Conservation (phyloP, 2,329 filamentous ascomycete genomes). For the Cytospora paraplurivora region DNA sequence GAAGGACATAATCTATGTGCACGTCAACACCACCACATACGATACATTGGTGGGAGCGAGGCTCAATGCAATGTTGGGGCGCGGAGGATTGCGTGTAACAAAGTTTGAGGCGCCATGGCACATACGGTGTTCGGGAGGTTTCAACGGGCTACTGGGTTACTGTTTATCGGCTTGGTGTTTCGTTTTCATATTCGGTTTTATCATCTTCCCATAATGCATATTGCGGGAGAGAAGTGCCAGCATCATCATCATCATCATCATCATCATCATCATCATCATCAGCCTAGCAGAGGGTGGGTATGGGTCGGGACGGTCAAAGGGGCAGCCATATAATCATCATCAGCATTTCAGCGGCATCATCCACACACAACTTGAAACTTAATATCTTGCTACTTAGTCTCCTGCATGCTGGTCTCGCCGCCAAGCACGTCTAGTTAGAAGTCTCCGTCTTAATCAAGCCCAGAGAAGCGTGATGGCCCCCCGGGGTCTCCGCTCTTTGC, state of each 20-base stretch:
- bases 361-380: conserved; percentile 2
- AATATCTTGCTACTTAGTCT: not conserved
- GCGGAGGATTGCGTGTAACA: not conserved
- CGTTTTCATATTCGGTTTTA: not conserved
- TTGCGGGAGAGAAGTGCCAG: conserved; percentile 1
- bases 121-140: not conserved
- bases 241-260: not conserved
- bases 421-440: not conserved
- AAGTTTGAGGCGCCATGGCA: not conserved
- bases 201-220: conserved; percentile 6
- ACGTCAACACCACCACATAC: not conserved
- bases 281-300: not conserved
- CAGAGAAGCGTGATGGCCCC: not conserved
- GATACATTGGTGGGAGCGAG: not conserved
- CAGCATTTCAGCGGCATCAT: not conserved
- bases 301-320: not conserved
- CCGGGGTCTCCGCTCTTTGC: not conserved
- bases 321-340: not conserved
- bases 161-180: not conserved
- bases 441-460: not conserved
- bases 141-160: not conserved
- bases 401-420: not conserved
- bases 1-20: not conserved
- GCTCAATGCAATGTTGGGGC: not conserved
- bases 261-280: no score